Evolutionary conservation across 768 basidiomycete species (phyloP).

Genomic region (Termitomyces sp.): DNA sequence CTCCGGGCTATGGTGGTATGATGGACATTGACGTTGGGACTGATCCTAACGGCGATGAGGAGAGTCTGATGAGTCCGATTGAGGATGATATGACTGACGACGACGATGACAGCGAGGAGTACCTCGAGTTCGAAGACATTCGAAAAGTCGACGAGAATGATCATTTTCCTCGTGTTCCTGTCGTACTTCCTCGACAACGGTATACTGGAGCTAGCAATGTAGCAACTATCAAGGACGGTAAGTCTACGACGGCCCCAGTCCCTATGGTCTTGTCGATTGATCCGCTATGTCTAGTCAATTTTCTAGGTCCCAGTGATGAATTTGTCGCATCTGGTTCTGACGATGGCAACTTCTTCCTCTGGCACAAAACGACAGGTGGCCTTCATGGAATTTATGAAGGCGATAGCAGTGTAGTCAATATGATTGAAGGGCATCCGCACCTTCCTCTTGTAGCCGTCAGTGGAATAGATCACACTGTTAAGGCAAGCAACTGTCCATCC

Average conservation of each 20-base stretch:
- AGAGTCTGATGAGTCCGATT: neutral
- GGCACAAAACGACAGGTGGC: conserved; percentile 65
- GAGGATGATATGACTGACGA: neutral
- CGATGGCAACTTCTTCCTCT: conserved; percentile 85
- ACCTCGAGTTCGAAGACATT: conserved; percentile 20
- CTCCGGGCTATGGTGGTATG: no score
- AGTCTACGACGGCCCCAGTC: conserved; percentile 18
- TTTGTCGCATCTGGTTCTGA: conserved; percentile 83
- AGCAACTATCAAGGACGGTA: conserved; percentile 86
- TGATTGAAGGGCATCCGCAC: conserved; percentile 79
- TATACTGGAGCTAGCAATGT: conserved; percentile 75
- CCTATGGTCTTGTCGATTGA: neutral
- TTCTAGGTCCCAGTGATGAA: conserved; percentile 75
- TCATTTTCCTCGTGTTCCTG: conserved; percentile 36
- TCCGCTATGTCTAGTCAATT: conserved; percentile 57
- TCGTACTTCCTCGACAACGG: conserved; percentile 59
- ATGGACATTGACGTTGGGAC: conserved; percentile 27
- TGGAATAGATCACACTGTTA: conserved; percentile 84
- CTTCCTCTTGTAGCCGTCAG: conserved; percentile 82
- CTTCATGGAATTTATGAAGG: conserved; percentile 82
- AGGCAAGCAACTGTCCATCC: conserved; percentile 40
- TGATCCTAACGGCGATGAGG: conserved; percentile 19
- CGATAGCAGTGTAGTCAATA: conserved; percentile 79
- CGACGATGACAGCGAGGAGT: conserved; percentile 26
- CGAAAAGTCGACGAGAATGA: conserved; percentile 20